A percentile compares a stretch with the other conserved stretches of the same genome.
Conservation (phyloP, 2,329 filamentous ascomycete species). For the Colletotrichum sp. region DNA sequence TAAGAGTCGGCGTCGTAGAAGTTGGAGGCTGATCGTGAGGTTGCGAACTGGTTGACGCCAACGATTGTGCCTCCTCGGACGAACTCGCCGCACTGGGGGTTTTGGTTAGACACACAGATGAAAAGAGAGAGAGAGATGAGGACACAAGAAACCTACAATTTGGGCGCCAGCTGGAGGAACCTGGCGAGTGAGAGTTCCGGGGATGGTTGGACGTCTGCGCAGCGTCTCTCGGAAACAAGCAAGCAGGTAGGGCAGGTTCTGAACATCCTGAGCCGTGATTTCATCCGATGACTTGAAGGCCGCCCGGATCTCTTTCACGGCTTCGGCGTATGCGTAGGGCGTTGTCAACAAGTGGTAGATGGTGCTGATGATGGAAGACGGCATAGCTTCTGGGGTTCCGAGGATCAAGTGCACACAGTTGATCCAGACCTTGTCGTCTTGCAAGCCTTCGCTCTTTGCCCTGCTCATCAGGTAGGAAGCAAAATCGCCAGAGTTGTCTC, state of each 20-base stretch:
- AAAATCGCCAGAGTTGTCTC: background rate
- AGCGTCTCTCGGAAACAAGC: slow-evolving; percentile 46
- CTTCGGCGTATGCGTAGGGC: slow-evolving; percentile 30
- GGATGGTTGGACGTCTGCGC: slow-evolving; percentile 25
- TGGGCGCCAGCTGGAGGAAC: background rate
- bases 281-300: slow-evolving; percentile 38
- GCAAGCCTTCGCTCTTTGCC: background rate
- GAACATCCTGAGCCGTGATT: slow-evolving; percentile 37
- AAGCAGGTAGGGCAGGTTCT: slow-evolving; percentile 39
- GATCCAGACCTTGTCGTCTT: slow-evolving; percentile 5
- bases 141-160: background rate
- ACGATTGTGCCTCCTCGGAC: background rate
- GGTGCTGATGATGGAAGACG: slow-evolving; percentile 42
- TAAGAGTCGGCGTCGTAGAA: background rate
- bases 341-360: slow-evolving; percentile 42
- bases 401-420: slow-evolving; percentile 26
- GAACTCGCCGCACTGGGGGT: background rate
- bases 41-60: background rate
- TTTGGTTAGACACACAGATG: background rate
- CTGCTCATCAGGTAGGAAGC: background rate
- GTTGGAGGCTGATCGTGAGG: background rate
- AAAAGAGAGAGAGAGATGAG: background rate
- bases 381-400: slow-evolving; percentile 50
- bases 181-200: background rate
- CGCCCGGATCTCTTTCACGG: slow-evolving; percentile 42